Evolutionary conservation across 73 alveolate species (phyloP).

Genomic region (Paramecium pentaurelia): DNA sequence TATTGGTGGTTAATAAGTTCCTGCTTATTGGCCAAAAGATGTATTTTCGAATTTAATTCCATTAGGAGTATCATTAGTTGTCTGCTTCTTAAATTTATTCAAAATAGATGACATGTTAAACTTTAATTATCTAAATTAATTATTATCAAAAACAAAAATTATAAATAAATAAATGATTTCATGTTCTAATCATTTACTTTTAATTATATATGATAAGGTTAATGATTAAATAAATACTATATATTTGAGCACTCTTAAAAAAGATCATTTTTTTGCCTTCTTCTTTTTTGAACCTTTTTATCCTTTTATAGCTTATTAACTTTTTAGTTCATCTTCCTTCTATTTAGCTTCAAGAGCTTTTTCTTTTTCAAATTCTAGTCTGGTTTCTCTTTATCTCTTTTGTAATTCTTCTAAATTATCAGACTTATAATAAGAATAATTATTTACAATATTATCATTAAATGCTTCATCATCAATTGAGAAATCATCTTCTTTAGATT

Average conservation of each 20-base stretch:
- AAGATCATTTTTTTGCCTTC: not conserved
- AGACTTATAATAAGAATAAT: not conserved
- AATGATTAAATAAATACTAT: not conserved
- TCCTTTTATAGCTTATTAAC: not conserved
- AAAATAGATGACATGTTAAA: not conserved
- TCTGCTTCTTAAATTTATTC: not conserved
- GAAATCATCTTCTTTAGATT: not conserved
- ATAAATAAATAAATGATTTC: not conserved
- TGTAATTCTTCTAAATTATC: not conserved
- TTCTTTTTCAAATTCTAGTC: not conserved
- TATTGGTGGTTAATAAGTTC: slow-evolving; percentile 12
- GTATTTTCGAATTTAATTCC: not conserved
- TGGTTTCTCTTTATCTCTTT: not conserved
- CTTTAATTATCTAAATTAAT: not conserved
- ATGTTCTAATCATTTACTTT: too few relatives aligned
- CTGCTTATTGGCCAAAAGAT: not conserved
- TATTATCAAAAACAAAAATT: not conserved
- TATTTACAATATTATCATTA: not conserved
- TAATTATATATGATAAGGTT: too few relatives aligned
- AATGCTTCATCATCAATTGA: not conserved
- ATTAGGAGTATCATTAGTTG: not conserved
- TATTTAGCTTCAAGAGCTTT: not conserved
- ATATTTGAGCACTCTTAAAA: not conserved
- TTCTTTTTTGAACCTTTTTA: not conserved
- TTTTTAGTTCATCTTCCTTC: not conserved